Evolutionary conservation across 331 rosid species (phyloP), one percentile per base, ranked within the genome.

Genomic region (Cydonia oblonga): DNA sequence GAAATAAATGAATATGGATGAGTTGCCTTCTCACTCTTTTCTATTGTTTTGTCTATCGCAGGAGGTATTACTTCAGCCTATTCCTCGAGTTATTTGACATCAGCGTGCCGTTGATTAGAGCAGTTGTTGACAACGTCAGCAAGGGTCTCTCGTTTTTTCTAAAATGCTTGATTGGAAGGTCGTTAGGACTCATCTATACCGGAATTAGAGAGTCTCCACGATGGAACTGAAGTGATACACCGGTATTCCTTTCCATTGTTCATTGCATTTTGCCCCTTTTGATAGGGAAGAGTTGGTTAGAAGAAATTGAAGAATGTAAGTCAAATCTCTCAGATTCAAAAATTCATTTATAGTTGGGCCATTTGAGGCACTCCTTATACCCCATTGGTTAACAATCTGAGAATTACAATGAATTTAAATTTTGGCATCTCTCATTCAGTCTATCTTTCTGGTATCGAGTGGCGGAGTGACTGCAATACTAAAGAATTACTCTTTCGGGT

Each of bases 41-140:
- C 4, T 71, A 60, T 44, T 73, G 26, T 56, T 73, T 53, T 66
- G n/a, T 80, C 29, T 68, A 19, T 70, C 76, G 83, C 89, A 93
- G 93, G 98, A 81, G 90, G 74, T 93, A 93, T 81, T 93, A 89
- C 88, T 93, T 81, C 89, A 93, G 98, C 87, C 86, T 93, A 32
- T 81, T 87, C 75, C 90, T 93, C 3, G 97, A 90, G 83, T 78
- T 87, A 51, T 90, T 92, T 10, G 97, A 93, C 81, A 90, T 93
- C 79, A 81, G 88, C 28, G 80, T 75, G 90, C 97, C 98, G 19
- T 70, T 93, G 73, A 44, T 93, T 66, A 86, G 84, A 87, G 85
- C 80, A 35, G 85, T 90, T 63, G 58, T 86, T 66, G 79, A 86
- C 66, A 91, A 88, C 88, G 89, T 90, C 80, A 91, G 97, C 58